Base-by-base conservation (phyloP, 805 yeast species). In the Candida patagonica region DNA sequence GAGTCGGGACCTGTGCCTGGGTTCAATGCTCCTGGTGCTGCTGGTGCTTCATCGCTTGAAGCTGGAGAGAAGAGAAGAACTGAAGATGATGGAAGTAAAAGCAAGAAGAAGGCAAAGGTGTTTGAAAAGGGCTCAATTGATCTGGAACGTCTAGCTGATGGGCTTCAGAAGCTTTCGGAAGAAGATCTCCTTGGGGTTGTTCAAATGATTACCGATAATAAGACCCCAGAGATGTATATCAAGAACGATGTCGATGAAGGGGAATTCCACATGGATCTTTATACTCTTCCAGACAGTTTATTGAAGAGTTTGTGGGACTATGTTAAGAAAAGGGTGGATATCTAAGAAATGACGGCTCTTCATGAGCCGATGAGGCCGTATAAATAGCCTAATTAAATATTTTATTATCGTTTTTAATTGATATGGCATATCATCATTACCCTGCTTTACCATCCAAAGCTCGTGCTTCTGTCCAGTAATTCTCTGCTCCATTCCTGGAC, bases 241-340 rank as follows among this genome's bases (percentile, higher is more conserved):
- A 88, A 88, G 59, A 89, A 92, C 60, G 95, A 89, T 55, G 87
- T 85, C 37, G 97, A 89, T 46, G 89, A 85, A 53, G 98, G 98
- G 39, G 97, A 92, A 66, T 89, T 92, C 61, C 86, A 94, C 40
- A 85, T 89, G 84, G 98, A 89, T 64, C 72, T 89, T 51, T 88
- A 77, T 62, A 88, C 96, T 21, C 68, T 89, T 50, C 97, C 97
- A 16, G 96, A 89, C 58, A 76, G 82, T 30, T 67, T 92, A 58
- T 72, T 92, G 58, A 86, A 84, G 67, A 83, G 94, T 69, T 71
- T 89, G 62, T 87, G 94, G 94, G 97, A 89, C 49, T 88, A 82
- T 59, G 95, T 89, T 30, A 79, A 79, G 62, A 84, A 80, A 62
- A 79, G 84, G 52, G 60, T 38, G 17, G 51, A 46, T 7, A 44